A percentile compares a stretch with the other conserved stretches of the same genome.
Conservation (phyloP, 1,284 basidiomycete species). For the Porogramme epimiltina region DNA sequence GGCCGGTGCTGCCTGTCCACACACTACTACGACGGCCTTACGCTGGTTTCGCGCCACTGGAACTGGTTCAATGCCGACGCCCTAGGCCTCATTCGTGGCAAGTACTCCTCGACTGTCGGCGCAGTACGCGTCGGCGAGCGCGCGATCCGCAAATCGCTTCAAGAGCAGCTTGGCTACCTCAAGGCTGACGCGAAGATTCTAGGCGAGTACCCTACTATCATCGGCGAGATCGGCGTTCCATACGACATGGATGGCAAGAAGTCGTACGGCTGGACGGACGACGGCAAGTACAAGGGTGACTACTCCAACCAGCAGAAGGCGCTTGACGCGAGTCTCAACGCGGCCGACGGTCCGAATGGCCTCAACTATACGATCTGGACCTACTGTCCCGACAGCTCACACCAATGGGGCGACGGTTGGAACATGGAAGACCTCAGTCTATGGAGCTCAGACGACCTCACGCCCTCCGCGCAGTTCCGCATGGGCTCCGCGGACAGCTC, state of each 20-base stretch:
- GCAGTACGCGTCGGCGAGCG: slow-evolving; percentile 79
- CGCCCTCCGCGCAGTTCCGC: slow-evolving; percentile 30
- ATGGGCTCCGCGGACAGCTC: slow-evolving; percentile 33
- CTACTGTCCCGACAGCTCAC: slow-evolving; percentile 79
- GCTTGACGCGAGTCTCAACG: slow-evolving; percentile 91
- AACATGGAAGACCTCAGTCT: slow-evolving; percentile 94
- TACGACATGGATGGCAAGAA: slow-evolving; percentile 88
- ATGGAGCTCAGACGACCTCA: slow-evolving; percentile 82
- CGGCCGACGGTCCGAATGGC: slow-evolving; percentile 81
- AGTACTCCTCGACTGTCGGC: slow-evolving; percentile 73
- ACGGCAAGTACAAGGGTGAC: slow-evolving; percentile 77
- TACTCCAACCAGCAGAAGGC: slow-evolving; percentile 83
- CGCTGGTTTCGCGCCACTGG: slow-evolving; percentile 85
- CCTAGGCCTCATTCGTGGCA: slow-evolving; percentile 85
- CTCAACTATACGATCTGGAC: slow-evolving; percentile 92
- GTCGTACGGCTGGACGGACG: slow-evolving; percentile 83
- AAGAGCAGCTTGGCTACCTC: slow-evolving; percentile 83
- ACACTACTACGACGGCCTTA: slow-evolving; percentile 96
- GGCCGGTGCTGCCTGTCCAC: slow-evolving; percentile 80
- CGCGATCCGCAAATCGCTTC: slow-evolving; percentile 82
- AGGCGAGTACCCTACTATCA: slow-evolving; percentile 85
- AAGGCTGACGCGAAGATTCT: slow-evolving; percentile 73
- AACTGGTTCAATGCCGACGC: slow-evolving; percentile 98
- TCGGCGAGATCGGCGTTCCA: slow-evolving; percentile 96
- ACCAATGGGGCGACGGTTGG: slow-evolving; percentile 95